Evolutionary conservation across 1,139 yeast genomes (phyloP), one percentile per base, ranked within the genome.

Genomic region (Yamadazyma dendronema): DNA sequence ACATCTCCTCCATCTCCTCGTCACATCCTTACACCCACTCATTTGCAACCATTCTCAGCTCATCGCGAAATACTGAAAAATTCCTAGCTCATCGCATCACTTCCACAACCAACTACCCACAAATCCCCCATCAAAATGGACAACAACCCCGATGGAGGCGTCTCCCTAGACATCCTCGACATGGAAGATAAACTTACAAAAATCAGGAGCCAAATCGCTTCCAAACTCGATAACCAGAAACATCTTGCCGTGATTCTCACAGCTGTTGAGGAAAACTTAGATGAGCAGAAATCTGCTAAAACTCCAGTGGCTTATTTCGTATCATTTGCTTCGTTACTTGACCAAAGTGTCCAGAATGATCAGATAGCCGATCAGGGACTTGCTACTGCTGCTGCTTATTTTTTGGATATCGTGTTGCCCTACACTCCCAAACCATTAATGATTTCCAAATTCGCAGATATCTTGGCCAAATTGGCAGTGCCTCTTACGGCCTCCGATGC

Each of bases 241-340:
- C 89, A 84, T 43, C 60, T 69, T 36, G 75, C 77, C n/a, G 54
- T 88, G 30, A 83, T 90, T 43, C 72, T 92, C 37, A 75, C 84
- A 14, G 96, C 97, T 3, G 92, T 92, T 33, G 98, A 92, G 59
- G 96, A 88, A 50, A 87, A 86, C 49, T 73, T 92, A 37, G 74
- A 74, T 35, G 90, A 84, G 47, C 90, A 85, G 54, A 73, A 78
- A 36, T 78, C 80, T 42, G 74, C 63, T 59, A 53, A 72, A 62
- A 57, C 80, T 2, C 76, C 86, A 24, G 82, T 85, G 12, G 84
- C 90, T 3, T 92, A 92, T 59, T 82, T 89, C 53, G 82, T 89
- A 12, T 85, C 97, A 0, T 84, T 92, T 49, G 65, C 90, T 45
- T 77, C 96, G 2, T 67, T 92, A 30, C 67, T 92, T 42, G 95